phyloP scores from a whole-genome alignment of 306 rosid species.

The Senna siamea region DNA sequence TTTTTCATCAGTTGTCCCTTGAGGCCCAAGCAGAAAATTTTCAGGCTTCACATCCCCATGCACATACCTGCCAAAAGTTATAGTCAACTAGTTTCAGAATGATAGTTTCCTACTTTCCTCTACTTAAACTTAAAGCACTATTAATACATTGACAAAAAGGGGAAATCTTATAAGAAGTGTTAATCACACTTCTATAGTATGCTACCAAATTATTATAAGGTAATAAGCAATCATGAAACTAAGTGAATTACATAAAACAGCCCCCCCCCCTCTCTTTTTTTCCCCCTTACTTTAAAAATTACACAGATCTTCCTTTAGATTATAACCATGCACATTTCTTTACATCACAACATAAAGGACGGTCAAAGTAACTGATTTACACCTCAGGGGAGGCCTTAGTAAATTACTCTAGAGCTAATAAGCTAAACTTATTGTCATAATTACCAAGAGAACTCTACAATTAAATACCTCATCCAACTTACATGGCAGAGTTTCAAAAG shows the following conservation, averaged over 20 bases:
- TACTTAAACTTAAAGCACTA: conserved; percentile 25
- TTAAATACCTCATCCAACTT: neutral
- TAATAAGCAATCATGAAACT: neutral
- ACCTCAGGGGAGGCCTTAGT: neutral
- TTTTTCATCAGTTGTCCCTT: conserved; percentile 87
- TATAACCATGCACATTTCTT: neutral
- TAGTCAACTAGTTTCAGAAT: conserved; percentile 30
- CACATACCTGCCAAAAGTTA: conserved; percentile 65
- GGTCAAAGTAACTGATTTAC: too few species aligned
- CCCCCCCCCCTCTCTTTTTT: neutral
- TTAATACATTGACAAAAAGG: neutral
- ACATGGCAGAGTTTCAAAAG: neutral
- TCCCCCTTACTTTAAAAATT: neutral
- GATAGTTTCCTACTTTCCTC: conserved; percentile 14
- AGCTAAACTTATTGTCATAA: neutral
- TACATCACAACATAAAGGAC: neutral
- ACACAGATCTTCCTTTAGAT: neutral
- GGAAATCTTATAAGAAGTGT: conserved; percentile 6
- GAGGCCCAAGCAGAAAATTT: conserved; percentile 89
- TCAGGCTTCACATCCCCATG: conserved; percentile 98
- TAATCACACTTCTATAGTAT: conserved; percentile 9
- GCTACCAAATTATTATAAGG: neutral
- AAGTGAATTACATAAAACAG: neutral
- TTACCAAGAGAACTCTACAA: neutral
- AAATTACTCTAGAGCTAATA: neutral